A percentile compares a stretch with the other conserved stretches of the same genome.
Evolutionary conservation across 306 rosid species (phyloP).

Genomic region (Macrotyloma uniflorum): DNA sequence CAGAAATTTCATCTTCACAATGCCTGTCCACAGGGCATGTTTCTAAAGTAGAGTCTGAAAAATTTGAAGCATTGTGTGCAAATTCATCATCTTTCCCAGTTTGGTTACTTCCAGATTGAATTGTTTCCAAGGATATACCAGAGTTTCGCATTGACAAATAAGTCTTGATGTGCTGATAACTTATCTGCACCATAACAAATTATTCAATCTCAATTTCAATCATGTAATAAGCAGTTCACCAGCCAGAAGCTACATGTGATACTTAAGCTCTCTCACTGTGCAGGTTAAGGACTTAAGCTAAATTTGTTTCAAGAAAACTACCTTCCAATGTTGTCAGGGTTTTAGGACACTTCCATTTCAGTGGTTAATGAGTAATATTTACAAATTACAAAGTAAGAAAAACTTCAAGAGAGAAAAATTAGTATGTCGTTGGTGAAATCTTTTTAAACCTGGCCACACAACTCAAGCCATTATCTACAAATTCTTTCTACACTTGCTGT

Average conservation of each 20-base stretch:
- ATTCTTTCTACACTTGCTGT: not conserved
- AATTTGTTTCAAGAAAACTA: conserved; percentile 8
- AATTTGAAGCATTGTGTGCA: conserved; percentile 32
- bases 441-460: conserved; percentile 1
- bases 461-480: not conserved
- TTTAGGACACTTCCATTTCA: conserved; percentile 8
- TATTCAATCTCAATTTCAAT: conserved; percentile 35
- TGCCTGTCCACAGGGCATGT: conserved; percentile 25
- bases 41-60: conserved; percentile 33
- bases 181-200: conserved; percentile 55
- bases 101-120: conserved; percentile 25
- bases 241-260: not conserved
- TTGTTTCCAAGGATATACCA: conserved; percentile 53
- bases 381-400: not conserved
- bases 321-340: not conserved
- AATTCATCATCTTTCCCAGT: conserved; percentile 40
- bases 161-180: conserved; percentile 68
- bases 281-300: not conserved
- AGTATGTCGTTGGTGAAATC: not conserved
- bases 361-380: conserved; percentile 4
- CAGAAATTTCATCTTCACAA: conserved; percentile 31
- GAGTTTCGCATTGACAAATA: conserved; percentile 57
- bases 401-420: not conserved
- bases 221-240: conserved; percentile 20
- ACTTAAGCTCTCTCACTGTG: not conserved